A percentile compares a stretch with the other conserved stretches of the same genome.
Conservation (phyloP, 345 rosid genomes). For the Euphorbia peplus region DNA sequence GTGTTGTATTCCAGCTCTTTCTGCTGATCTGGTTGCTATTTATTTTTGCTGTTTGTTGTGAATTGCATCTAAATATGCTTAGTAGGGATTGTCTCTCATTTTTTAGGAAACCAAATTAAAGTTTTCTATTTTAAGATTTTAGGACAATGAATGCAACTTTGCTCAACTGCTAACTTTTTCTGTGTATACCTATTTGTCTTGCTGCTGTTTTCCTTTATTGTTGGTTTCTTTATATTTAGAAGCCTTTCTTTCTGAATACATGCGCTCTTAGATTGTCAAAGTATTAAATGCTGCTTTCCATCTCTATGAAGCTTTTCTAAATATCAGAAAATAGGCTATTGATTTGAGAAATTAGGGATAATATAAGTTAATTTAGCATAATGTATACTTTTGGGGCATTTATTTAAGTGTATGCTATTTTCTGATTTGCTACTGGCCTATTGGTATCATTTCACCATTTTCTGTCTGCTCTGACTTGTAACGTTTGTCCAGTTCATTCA, state of each 20-base stretch:
- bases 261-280: not conserved
- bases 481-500: conserved; percentile 55
- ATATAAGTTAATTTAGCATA: not conserved
- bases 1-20: not conserved
- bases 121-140: not conserved
- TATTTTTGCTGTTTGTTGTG: not conserved
- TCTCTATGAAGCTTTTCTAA: not conserved
- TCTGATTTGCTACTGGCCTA: not conserved
- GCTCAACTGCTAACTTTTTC: not conserved
- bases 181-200: not conserved
- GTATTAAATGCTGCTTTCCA: not conserved
- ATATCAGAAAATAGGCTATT: not conserved
- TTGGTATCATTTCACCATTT: not conserved
- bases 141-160: not conserved
- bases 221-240: not conserved
- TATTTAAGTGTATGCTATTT: not conserved
- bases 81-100: not conserved
- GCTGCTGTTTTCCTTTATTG: not conserved
- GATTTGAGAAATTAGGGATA: not conserved
- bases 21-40: not conserved
- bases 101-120: not conserved
- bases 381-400: not conserved
- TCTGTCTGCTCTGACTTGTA: conserved; percentile 9
- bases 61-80: not conserved
- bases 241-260: not conserved